These are phyloP conservation scores for Trifolium subterraneum DNA, from an alignment of 306 rosid species.

Conservation along the genomic window DNA sequence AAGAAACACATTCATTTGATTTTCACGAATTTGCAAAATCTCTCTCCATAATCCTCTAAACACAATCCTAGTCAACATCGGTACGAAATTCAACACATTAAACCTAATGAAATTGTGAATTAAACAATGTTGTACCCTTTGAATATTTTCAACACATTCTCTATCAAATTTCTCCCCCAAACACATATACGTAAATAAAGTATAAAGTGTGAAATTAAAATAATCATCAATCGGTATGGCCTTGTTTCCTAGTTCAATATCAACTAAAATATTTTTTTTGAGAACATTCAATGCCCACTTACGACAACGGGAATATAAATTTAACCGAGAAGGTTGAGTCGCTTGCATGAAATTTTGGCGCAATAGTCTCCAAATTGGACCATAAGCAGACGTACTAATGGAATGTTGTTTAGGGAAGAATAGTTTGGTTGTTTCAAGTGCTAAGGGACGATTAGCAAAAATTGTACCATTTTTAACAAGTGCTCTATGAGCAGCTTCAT, in stretches of 20 bases:
- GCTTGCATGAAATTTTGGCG: slow-evolving; percentile 56
- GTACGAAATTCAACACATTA: slow-evolving; percentile 53
- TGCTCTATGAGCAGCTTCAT: slow-evolving; percentile 52
- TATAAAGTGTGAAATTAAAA: slow-evolving; percentile 44
- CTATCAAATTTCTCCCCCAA: slow-evolving; percentile 53
- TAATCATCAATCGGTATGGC: slow-evolving; percentile 34
- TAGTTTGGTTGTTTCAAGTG: slow-evolving; percentile 40
- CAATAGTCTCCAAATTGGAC: slow-evolving; percentile 51
- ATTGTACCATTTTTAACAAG: slow-evolving; percentile 51
- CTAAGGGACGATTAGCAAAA: slow-evolving; percentile 53
- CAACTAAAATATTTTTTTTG: slow-evolving; percentile 19
- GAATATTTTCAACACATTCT: slow-evolving; percentile 19
- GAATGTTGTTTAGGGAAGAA: slow-evolving; percentile 46
- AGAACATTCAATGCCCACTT: slow-evolving; percentile 42
- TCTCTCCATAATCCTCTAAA: slow-evolving; percentile 51
- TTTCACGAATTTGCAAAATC: slow-evolving; percentile 42
- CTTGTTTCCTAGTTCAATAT: slow-evolving; percentile 32
- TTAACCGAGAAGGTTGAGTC: slow-evolving; percentile 47
- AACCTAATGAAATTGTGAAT: slow-evolving; percentile 48
- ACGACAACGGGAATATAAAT: slow-evolving; percentile 49
- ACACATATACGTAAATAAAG: slow-evolving; percentile 46
- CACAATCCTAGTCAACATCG: slow-evolving; percentile 50
- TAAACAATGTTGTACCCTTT: slow-evolving; percentile 37
- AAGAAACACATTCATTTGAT: slow-evolving; percentile 43
- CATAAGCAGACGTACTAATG: slow-evolving; percentile 46